A percentile compares a stretch with the other conserved stretches of the same genome.
phyloP scores from a whole-genome alignment of 768 basidiomycete species.

The Dioszegia hungarica region DNA sequence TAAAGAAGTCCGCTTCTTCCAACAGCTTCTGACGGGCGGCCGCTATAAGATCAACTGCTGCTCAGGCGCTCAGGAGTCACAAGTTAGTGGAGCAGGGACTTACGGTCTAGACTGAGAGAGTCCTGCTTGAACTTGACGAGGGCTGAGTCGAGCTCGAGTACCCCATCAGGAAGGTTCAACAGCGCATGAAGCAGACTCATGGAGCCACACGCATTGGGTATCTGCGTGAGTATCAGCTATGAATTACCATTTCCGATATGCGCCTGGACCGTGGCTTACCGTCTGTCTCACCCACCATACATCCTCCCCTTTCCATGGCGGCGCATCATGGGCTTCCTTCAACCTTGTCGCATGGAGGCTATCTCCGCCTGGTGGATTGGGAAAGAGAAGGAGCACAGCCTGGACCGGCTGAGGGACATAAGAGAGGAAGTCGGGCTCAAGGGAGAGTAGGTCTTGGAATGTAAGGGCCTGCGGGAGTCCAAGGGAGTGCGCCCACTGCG shows the following conservation, averaged over 20 bases:
- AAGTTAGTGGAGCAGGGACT: constrained; percentile 6
- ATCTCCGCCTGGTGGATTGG: constrained; percentile 60
- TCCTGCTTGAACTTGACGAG: constrained; percentile 40
- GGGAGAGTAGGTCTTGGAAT: constrained; percentile 47
- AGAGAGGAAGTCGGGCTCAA: constrained; percentile 59
- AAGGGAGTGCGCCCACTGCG: constrained; percentile 42
- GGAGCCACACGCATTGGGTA: constrained; percentile 79
- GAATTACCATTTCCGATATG: too few relatives aligned
- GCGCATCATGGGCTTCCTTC: constrained; percentile 58
- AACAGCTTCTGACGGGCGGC: constrained; percentile 69
- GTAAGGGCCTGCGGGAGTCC: constrained; percentile 39
- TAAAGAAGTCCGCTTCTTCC: constrained; percentile 70
- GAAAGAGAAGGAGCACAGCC: constrained; percentile 82
- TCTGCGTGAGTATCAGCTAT: constrained; percentile 54
- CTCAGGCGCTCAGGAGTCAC: too few relatives aligned
- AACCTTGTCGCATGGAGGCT: constrained; percentile 54
- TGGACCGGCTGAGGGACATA: constrained; percentile 71
- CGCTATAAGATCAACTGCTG: constrained; percentile 49
- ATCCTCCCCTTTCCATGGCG: constrained; percentile 54
- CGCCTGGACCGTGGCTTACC: constrained; percentile 52
- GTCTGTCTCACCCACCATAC: constrained; percentile 89
- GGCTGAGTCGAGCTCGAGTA: constrained; percentile 27
- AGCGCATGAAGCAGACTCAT: constrained; percentile 80
- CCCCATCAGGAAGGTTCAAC: constrained; percentile 59
- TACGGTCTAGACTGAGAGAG: constrained; percentile 26